phyloP scores from a whole-genome alignment of 2,329 filamentous ascomycete species.

The Apiospora pterosperma region DNA sequence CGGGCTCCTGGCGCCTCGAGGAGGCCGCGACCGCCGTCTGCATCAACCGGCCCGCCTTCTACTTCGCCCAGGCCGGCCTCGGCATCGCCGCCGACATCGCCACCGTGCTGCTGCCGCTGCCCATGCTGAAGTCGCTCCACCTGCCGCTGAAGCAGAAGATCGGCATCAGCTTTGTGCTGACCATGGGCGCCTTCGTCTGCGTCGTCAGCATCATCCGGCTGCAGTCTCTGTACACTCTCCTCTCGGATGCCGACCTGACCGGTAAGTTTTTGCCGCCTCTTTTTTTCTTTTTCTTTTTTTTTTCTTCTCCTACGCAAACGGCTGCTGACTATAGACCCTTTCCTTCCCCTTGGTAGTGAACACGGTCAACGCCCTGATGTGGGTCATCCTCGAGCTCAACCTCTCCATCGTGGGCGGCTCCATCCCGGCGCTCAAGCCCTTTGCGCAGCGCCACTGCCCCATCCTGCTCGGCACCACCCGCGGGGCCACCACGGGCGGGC shows the following conservation, averaged over 20 bases:
- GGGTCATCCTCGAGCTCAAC: conserved; percentile 23
- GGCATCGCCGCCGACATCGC: conserved; percentile 22
- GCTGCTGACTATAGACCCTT: neutral
- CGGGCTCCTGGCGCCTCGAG: conserved; percentile 20
- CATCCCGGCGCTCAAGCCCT: conserved; percentile 20
- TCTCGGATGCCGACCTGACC: conserved; percentile 14
- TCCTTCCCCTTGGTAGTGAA: conserved; percentile 10
- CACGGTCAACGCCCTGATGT: conserved; percentile 17
- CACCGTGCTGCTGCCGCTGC: conserved; percentile 32
- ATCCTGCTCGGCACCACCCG: conserved; percentile 10
- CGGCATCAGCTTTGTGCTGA: conserved; percentile 38
- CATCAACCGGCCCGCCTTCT: conserved; percentile 22
- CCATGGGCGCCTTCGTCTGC: conserved; percentile 22
- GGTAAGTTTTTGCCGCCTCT: neutral
- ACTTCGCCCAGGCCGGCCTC: conserved; percentile 22
- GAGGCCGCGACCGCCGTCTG: conserved; percentile 17
- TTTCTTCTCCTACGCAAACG: neutral
- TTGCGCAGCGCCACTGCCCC: conserved; percentile 17
- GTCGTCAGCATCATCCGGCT: conserved; percentile 18
- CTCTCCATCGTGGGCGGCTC: conserved; percentile 22
- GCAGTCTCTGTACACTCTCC: conserved; percentile 13
- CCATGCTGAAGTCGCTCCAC: conserved; percentile 40
- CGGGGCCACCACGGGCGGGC: neutral
- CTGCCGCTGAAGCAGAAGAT: conserved; percentile 39
- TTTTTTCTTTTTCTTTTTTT: neutral